Base-by-base conservation (phyloP, 1,284 basidiomycete genomes). In the Trichosporon coremiiforme region DNA sequence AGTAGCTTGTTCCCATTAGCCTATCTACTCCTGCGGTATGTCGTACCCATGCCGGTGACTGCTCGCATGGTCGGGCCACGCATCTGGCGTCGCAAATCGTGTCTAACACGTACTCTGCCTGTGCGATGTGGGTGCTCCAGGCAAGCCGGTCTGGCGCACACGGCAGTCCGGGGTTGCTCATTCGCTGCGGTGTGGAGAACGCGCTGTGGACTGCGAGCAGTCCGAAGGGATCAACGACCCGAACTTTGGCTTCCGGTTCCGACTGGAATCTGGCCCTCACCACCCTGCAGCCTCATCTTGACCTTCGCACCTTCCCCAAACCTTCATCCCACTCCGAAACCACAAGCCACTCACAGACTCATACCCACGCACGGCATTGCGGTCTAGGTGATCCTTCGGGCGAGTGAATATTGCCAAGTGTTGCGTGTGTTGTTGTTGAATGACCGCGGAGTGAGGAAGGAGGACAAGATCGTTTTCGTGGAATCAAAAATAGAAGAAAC, bases 21-120 rank as follows among this genome's bases (percentile, higher is more conserved):
- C 57, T 62, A 62, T 35, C n/a, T 60, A 2, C 57, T 62, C 57
- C 29, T 62, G 57, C 57, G 57, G 57, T n/a, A 62, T 62, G 57
- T n/a, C 33, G 15, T 62, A 33, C 31, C 55, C 31, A 35, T 31
- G 8, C 20, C 8, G 20, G 22, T 17, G 15, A 53, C 8, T 8
- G 50, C 20, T 22, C n/a, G 50, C 57, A n/a, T 33, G 57, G 57
- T 17, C 35, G 20, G 31, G 31, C 31, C 15, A 9, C 3, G 57
- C 17, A 33, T 15, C 15, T 2, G 25, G 57, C 57, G 29, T n/a
- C 17, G 15, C 31, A 33, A 17, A 7, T 12, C 57, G 1, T 12
- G 29, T 35, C 57, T 5, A 13, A 29, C 25, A 31, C 55, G 50
- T 53, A 22, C 50, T 53, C 50, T 4, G 50, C 2, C 50, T 25